phyloP scores from a whole-genome alignment of 129 eudicot species.

The Ambrosia trifida region DNA sequence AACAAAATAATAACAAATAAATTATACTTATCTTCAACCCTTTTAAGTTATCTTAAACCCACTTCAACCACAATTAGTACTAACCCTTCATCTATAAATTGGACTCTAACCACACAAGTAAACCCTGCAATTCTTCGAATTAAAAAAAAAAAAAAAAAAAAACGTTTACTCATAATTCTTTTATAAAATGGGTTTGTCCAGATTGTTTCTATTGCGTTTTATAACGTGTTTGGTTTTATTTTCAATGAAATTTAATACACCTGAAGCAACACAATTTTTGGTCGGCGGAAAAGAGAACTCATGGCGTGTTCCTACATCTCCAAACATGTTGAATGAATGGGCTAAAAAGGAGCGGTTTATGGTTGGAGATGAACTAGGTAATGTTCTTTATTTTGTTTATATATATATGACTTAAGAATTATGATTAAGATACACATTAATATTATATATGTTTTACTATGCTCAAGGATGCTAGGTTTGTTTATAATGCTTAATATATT shows the following conservation, averaged over 20 bases:
- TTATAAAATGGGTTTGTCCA: conserved; percentile 21
- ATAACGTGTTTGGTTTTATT: conserved; percentile 20
- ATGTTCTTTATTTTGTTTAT: not conserved
- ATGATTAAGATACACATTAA: no score
- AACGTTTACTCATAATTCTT: not conserved
- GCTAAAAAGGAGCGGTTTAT: conserved; percentile 46
- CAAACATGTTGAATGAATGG: conserved; percentile 43
- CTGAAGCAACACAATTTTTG: conserved; percentile 40
- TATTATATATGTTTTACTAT: no score
- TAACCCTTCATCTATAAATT: conserved; percentile 23
- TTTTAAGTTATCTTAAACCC: conserved; percentile 6
- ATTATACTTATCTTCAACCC: no score
- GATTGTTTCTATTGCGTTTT: conserved; percentile 19
- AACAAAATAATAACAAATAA: no score
- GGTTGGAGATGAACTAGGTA: conserved; percentile 59
- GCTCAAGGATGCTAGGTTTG: no score
- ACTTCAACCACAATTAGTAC: not conserved
- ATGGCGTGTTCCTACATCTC: conserved; percentile 44
- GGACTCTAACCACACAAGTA: not conserved
- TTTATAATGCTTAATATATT: no score
- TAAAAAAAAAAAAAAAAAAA: not conserved
- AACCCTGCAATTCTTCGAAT: conserved; percentile 2
- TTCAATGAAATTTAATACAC: conserved; percentile 6
- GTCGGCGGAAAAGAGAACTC: conserved; percentile 34
- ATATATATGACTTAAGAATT: not conserved